phyloP scores from a whole-genome alignment of 176 grass and related monocot genomes.

The Oryza brachyantha region DNA sequence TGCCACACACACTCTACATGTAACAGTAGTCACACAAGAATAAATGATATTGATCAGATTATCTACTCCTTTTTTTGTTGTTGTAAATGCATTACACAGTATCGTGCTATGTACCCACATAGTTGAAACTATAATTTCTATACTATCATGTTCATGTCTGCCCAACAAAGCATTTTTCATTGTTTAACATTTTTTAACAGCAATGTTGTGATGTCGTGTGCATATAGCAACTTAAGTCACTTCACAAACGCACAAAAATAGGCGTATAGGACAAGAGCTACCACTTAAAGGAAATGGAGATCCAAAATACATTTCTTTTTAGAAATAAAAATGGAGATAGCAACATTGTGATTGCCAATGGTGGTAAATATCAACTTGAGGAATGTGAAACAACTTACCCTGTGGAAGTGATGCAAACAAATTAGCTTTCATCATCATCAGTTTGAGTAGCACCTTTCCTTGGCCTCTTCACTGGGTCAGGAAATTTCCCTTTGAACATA shows the following conservation, averaged over 20 bases:
- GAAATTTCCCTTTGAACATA: slow-evolving; percentile 48
- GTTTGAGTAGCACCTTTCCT: slow-evolving; percentile 49
- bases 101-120: not conserved
- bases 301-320: not conserved
- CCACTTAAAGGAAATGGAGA: not conserved
- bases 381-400: slow-evolving; percentile 36
- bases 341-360: not conserved
- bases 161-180: not conserved
- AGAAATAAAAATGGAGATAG: not conserved
- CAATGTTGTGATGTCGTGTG: not conserved
- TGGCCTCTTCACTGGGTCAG: slow-evolving; percentile 42
- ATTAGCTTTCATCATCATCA: slow-evolving; percentile 70
- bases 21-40: not conserved
- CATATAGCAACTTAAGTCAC: not conserved
- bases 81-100: not conserved
- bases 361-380: not conserved
- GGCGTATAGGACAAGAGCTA: not conserved
- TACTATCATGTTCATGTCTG: not conserved
- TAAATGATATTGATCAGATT: not conserved
- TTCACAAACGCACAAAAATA: slow-evolving; percentile 10
- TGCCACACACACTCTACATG: not conserved
- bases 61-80: not conserved
- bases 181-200: not conserved
- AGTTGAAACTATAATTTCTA: not conserved
- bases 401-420: slow-evolving; percentile 1